Conservation (phyloP, 768 basidiomycete genomes). For the Mycena filopes region DNA sequence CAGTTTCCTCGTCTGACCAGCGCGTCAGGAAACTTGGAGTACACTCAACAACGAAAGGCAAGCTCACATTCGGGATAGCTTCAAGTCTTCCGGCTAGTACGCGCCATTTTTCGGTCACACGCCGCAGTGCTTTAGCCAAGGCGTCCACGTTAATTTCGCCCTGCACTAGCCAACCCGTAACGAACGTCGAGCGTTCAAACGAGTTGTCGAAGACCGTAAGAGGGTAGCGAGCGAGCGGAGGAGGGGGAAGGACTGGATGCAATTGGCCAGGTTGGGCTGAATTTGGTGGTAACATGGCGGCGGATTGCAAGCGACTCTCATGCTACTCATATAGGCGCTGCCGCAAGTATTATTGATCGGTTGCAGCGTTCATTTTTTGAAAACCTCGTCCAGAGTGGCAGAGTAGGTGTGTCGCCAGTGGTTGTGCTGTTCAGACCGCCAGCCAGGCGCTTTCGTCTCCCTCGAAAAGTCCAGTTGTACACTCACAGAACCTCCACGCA, state of each 20-base stretch:
- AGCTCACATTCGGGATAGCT: constrained; percentile 29
- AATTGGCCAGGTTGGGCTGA: not conserved
- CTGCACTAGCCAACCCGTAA: constrained; percentile 56
- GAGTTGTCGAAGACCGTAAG: constrained; percentile 49
- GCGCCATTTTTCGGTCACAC: constrained; percentile 48
- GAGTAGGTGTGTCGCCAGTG: too few species aligned
- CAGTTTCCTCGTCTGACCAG: constrained; percentile 44
- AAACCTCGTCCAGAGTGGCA: too few species aligned
- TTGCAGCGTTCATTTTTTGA: too few species aligned
- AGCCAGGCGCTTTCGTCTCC: too few species aligned
- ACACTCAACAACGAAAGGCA: not conserved
- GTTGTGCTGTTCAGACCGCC: too few species aligned
- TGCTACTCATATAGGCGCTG: constrained; percentile 4
- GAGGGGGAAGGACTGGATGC: not conserved
- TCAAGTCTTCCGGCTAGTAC: constrained; percentile 45
- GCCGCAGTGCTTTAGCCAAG: constrained; percentile 43
- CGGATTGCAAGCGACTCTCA: not conserved
- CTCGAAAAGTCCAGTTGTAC: too few species aligned
- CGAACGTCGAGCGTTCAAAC: constrained; percentile 43
- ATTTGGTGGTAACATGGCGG: not conserved
- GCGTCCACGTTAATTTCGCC: constrained; percentile 49
- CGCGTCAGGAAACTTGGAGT: not conserved
- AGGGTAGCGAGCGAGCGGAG: constrained; percentile 34
- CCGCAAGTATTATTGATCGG: too few species aligned
- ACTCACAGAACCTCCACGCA: too few species aligned